phyloP scores from a whole-genome alignment of 2,329 filamentous ascomycete species.

The Gaeumannomyces tritici region DNA sequence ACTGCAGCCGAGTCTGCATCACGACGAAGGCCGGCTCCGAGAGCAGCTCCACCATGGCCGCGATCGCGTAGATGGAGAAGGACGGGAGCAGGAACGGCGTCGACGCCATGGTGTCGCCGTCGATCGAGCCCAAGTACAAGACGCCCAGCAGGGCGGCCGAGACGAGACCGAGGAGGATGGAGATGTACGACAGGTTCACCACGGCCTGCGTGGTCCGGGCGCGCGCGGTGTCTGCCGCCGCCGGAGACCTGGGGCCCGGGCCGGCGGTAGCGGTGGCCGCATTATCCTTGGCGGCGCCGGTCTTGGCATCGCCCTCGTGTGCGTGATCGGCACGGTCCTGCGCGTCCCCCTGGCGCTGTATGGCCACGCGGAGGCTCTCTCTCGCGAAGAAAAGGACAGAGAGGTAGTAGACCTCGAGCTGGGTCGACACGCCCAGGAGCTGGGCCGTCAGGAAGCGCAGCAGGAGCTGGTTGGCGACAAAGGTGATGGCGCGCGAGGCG shows the following conservation, averaged over 20 bases:
- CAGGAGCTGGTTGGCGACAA: conserved; percentile 83
- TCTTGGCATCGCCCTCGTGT: conserved; percentile 13
- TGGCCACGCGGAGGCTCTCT: conserved; percentile 82
- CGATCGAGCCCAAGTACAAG: conserved; percentile 53
- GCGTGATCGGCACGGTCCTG: conserved; percentile 14
- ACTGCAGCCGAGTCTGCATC: conserved; percentile 71
- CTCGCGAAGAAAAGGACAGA: conserved; percentile 91
- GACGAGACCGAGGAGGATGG: conserved; percentile 57
- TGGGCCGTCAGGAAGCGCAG: conserved; percentile 80
- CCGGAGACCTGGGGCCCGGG: too few relatives aligned
- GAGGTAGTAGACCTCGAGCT: conserved; percentile 87
- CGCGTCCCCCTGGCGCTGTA: conserved; percentile 59
- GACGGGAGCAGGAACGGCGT: conserved; percentile 54
- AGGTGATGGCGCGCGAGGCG: conserved; percentile 78
- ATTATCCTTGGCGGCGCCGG: neutral
- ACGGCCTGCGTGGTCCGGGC: conserved; percentile 53
- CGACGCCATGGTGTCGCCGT: conserved; percentile 33
- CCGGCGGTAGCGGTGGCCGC: too few relatives aligned
- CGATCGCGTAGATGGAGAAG: conserved; percentile 44
- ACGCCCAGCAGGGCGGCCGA: conserved; percentile 55
- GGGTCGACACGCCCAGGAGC: conserved; percentile 75
- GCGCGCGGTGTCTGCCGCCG: neutral
- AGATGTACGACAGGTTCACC: conserved; percentile 80
- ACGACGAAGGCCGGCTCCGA: conserved; percentile 86
- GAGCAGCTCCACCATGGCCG: conserved; percentile 62